A percentile compares a stretch with the other conserved stretches of the same genome.
These are phyloP conservation scores for Coemansia erecta DNA, from an alignment of 192 early-diverging fungal genomes.

Conservation along the genomic window DNA sequence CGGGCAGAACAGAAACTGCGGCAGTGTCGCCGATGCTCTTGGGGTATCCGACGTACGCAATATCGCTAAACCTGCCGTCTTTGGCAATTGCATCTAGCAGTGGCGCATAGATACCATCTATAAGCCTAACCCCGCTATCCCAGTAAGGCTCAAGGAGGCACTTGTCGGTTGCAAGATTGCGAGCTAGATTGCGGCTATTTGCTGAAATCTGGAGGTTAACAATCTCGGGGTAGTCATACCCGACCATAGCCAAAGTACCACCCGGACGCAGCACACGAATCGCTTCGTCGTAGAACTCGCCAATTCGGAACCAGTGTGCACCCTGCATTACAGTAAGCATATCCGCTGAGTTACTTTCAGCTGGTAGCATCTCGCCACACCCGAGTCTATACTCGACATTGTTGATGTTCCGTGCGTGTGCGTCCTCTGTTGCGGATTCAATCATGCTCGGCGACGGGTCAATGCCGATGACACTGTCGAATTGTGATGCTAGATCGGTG, in stretches of 20 bases:
- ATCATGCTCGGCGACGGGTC: constrained; percentile 36
- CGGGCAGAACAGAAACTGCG: constrained; percentile 8
- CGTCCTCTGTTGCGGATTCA: constrained; percentile 14
- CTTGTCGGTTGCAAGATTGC: constrained; percentile 15
- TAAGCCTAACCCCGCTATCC: constrained; percentile 18
- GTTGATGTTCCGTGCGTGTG: background rate
- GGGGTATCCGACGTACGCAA: constrained; percentile 16
- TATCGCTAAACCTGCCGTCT: constrained; percentile 5
- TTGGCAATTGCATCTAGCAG: background rate
- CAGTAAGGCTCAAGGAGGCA: constrained; percentile 15
- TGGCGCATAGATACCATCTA: constrained; percentile 15
- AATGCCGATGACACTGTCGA: constrained; percentile 20
- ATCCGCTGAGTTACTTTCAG: constrained; percentile 23
- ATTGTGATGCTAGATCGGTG: constrained; percentile 12
- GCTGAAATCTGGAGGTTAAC: constrained; percentile 20
- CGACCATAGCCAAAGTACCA: constrained; percentile 37
- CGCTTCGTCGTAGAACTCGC: constrained; percentile 20
- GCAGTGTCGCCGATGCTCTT: background rate
- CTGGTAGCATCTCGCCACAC: constrained; percentile 22
- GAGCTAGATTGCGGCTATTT: constrained; percentile 10
- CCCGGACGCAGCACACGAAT: constrained; percentile 31
- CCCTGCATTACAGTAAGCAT: constrained; percentile 38
- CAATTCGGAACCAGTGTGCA: constrained; percentile 36
- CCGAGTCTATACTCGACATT: constrained; percentile 29
- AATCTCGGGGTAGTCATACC: constrained; percentile 28